Base-by-base conservation (phyloP, 169 alveolate species). In the Cryptosporidium parvum region DNA sequence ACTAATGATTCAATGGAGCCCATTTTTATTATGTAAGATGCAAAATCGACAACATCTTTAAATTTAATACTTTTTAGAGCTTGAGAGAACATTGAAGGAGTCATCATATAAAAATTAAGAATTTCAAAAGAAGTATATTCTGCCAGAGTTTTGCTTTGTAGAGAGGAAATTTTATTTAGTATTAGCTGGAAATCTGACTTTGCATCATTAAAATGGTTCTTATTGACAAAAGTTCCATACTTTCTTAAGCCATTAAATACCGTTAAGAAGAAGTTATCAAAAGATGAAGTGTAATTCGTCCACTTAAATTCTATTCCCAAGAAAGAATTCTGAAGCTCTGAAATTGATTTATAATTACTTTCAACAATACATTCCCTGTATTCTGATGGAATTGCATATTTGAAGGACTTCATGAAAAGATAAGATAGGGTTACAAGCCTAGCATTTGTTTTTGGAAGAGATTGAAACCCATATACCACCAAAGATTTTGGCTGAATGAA, bases 371-470 rank as follows among this genome's bases (percentile, higher is more conserved):
- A 29, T 14, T 75, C 72, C n/a, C 72, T 45, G 42, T 51, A 35
- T 18, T 31, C 71, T 26, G 86, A 9, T 12, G 71, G n/a, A 31
- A 58, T 21, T 21, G 61, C 44, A 10, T 37, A 16, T 12, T 70
- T 56, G 73, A 75, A 75, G 2, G 86, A 53, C 35, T 75, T 53
- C 70, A 44, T 37, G 45, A 75, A 75, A 18, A 75, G 68, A 35
- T 75, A 75, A 33, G 70, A 56, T n/a, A 75, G 86, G n/a, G 58
- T 26, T 3, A 75, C 48, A 12, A 75, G 68, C n/a, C 61, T 75
- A 9, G 86, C 73, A 65, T 65, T 65, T 21, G 51, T 37, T 35
- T 35, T 65, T 2, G 72, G 72, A 26, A 65, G 71, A 12, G 85
- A 71, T 23, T 71, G 85, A 23, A 71, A 71, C 33, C 85, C 85